Evolutionary conservation across 306 rosid species (phyloP), one percentile per base, ranked within the genome.

Genomic region (Glycyrrhiza uralensis): DNA sequence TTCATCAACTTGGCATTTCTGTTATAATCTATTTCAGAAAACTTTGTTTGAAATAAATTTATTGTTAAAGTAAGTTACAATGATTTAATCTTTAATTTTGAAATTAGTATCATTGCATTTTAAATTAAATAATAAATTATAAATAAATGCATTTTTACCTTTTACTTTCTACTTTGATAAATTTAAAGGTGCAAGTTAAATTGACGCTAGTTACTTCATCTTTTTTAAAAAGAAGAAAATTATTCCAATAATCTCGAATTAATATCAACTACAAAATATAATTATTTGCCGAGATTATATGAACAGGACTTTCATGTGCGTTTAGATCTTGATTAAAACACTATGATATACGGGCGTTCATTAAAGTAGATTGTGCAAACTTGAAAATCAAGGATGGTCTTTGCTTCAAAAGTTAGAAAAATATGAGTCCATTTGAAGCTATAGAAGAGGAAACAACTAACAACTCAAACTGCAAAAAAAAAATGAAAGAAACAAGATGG

Each of bases 321-420:
- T 41, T 73, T 62, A 64, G 69, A 66, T 41, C 10, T 24, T 62
- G 52, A 59, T 38, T 5, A 13, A 35, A 54, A 39, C 14, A 23
- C 15, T 46, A 55, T 64, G 32, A 75, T 69, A 30, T 5, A 39
- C 19, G 5, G 7, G 13, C 29, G 23, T 55, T 56, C 30, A 35
- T 14, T 36, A 55, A 77, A 61, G 41, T 30, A 22, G 33, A 20
- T 26, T 4, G 28, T 29, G 62, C 68, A 82, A 71, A 52, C 89
- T 84, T 87, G 57, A 74, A 77, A 71, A 54, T 64, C 15, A 82
- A 82, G 87, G 19, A 50, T 81, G 54, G n/a, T 47, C 82, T 39
- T 85, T 76, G 88, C 89, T 87, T 87, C 17, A 20, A 72, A 72
- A 69, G 26, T 45, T 51, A 77, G 79, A 69, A 73, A 69, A 36